phyloP scores from a whole-genome alignment of 2,329 filamentous ascomycete species.

The Penicillium sp. region DNA sequence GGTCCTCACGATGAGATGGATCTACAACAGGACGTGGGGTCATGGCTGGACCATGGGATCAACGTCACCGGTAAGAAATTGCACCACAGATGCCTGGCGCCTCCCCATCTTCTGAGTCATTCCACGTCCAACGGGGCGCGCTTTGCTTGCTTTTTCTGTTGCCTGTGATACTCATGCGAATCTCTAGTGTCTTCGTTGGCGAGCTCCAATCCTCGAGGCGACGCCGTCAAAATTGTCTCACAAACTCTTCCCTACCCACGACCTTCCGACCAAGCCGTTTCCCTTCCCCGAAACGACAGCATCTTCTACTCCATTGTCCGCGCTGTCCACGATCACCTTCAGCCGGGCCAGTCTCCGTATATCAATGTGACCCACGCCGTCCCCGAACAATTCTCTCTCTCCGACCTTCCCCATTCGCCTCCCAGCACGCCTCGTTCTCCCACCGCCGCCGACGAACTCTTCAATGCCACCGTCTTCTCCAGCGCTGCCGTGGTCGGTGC shows the following conservation, averaged over 20 bases:
- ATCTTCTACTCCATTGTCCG: conserved; percentile 52
- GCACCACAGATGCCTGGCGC: not conserved
- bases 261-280: conserved; percentile 28
- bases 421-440: conserved; percentile 50
- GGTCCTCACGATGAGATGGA: conserved; percentile 28
- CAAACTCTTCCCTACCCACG: conserved; percentile 54
- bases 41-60: conserved; percentile 36
- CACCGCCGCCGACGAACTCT: conserved; percentile 54
- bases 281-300: conserved; percentile 26
- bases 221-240: conserved; percentile 52
- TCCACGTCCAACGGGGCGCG: too few species aligned
- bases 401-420: conserved; percentile 58
- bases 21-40: conserved; percentile 25
- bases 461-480: conserved; percentile 56
- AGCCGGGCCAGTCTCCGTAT: conserved; percentile 49
- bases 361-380: conserved; percentile 61
- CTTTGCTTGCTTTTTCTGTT: not conserved
- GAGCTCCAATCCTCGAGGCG: conserved; percentile 30
- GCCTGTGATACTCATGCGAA: conserved; percentile 2
- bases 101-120: too few species aligned
- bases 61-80: conserved; percentile 31
- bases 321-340: conserved; percentile 49
- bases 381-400: conserved; percentile 55
- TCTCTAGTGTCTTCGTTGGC: conserved; percentile 34
- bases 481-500: conserved; percentile 55